Conservation (phyloP, 345 rosid species). For the Pistacia atlantica region DNA sequence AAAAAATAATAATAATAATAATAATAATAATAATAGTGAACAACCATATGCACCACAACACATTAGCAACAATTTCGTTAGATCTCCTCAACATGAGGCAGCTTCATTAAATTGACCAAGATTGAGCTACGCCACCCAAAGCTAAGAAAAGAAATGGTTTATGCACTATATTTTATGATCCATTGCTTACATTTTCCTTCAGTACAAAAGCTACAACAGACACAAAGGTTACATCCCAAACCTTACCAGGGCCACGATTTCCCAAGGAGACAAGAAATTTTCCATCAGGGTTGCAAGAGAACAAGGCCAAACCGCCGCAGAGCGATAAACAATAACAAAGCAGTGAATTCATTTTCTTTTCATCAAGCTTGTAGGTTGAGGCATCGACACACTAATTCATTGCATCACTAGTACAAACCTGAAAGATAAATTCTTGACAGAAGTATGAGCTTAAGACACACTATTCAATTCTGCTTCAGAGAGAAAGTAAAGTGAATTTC, state of each 20-base stretch:
- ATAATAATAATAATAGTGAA: too few relatives aligned
- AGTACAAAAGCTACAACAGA: constrained; percentile 37
- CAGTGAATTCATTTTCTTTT: too few relatives aligned
- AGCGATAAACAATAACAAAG: neutral
- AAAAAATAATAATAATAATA: too few relatives aligned
- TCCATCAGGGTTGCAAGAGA: constrained; percentile 69
- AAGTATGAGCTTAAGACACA: constrained; percentile 65
- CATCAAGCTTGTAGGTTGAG: neutral
- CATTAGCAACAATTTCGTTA: too few relatives aligned
- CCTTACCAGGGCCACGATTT: constrained; percentile 11
- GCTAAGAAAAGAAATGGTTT: too few relatives aligned
- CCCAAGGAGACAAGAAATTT: constrained; percentile 57
- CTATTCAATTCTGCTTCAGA: too few relatives aligned
- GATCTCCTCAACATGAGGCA: too few relatives aligned
- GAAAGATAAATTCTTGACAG: constrained; percentile 75
- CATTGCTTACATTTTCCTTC: constrained; percentile 39
- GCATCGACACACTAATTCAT: constrained; percentile 17
- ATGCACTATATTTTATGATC: neutral
- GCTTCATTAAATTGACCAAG: too few relatives aligned
- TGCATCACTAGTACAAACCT: constrained; percentile 45
- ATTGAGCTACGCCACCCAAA: too few relatives aligned
- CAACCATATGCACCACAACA: too few relatives aligned
- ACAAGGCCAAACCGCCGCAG: constrained; percentile 17
- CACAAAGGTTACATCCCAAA: constrained; percentile 61
- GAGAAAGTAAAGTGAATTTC: too few relatives aligned